These are phyloP conservation scores for Trichoderma sp. DNA, from an alignment of 2,329 filamentous ascomycete species.

Conservation along the genomic window DNA sequence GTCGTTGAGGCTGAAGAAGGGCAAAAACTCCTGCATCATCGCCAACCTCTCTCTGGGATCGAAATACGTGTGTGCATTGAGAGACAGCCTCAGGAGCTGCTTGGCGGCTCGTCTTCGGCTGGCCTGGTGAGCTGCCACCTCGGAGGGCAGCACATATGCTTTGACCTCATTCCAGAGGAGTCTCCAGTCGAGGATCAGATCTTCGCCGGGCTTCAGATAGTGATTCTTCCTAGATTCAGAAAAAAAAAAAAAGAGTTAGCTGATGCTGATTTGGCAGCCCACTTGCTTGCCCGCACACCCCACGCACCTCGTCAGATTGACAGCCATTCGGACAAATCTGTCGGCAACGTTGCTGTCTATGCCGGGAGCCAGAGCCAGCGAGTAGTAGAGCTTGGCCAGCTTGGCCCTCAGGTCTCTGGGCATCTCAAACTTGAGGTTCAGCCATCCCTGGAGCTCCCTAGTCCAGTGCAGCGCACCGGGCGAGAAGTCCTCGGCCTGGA, in stretches of 20 bases:
- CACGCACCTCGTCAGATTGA: constrained; percentile 84
- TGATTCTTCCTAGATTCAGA: constrained; percentile 75
- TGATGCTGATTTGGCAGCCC: not conserved
- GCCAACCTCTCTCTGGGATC: constrained; percentile 80
- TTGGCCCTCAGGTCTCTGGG: constrained; percentile 77
- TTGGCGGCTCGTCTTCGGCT: constrained; percentile 56
- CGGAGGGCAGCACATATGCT: constrained; percentile 79
- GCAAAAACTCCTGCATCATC: constrained; percentile 77
- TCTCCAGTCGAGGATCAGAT: constrained; percentile 89
- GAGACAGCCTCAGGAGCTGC: constrained; percentile 79
- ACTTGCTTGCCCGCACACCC: not conserved
- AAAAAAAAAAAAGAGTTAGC: not conserved
- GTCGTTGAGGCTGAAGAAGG: constrained; percentile 91
- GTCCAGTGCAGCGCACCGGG: constrained; percentile 97
- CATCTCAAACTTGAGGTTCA: constrained; percentile 96
- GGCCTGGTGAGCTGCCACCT: constrained; percentile 66
- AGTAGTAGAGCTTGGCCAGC: constrained; percentile 89
- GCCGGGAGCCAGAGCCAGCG: constrained; percentile 85
- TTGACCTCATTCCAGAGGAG: constrained; percentile 93
- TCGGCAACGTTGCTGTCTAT: constrained; percentile 79
- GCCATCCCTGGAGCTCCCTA: constrained; percentile 89
- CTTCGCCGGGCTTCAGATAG: constrained; percentile 85
- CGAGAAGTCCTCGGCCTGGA: constrained; percentile 90
- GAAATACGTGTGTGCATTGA: constrained; percentile 89
- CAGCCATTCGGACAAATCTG: constrained; percentile 94